A percentile compares a stretch with the other conserved stretches of the same genome.
Conservation (phyloP, 2,329 filamentous ascomycete genomes). For the Alternaria sp. region DNA sequence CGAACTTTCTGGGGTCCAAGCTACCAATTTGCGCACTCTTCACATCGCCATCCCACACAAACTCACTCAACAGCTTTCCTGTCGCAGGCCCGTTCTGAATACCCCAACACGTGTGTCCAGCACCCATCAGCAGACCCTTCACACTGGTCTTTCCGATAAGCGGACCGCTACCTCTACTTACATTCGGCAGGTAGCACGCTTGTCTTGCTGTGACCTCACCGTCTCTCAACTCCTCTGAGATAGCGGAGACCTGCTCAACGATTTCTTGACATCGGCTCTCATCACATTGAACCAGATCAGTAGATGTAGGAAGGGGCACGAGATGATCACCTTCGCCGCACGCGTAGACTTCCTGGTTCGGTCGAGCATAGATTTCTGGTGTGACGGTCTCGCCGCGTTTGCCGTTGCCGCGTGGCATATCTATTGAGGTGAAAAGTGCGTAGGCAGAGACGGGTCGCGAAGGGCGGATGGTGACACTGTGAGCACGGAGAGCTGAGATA, state of each 20-base stretch:
- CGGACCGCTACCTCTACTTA: slow-evolving; percentile 69
- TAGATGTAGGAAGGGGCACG: slow-evolving; percentile 77
- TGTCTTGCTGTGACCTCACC: slow-evolving; percentile 75
- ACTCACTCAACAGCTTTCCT: slow-evolving; percentile 56
- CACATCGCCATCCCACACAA: slow-evolving; percentile 56
- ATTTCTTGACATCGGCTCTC: slow-evolving; percentile 83
- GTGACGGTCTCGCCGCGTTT: slow-evolving; percentile 66
- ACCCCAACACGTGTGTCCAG: slow-evolving; percentile 97
- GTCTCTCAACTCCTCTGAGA: slow-evolving; percentile 59
- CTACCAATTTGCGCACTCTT: slow-evolving; percentile 54
- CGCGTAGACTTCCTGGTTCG: slow-evolving; percentile 89
- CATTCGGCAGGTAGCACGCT: slow-evolving; percentile 91
- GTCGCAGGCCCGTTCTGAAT: slow-evolving; percentile 96
- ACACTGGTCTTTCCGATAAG: slow-evolving; percentile 79
- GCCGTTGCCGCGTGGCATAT: slow-evolving; percentile 66
- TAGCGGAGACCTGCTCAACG: slow-evolving; percentile 75
- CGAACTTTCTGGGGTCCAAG: slow-evolving; percentile 53
- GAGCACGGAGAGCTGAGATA: slow-evolving; percentile 68
- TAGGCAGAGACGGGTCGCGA: slow-evolving; percentile 72
- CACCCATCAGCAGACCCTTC: slow-evolving; percentile 79
- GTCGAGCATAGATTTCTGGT: slow-evolving; percentile 93
- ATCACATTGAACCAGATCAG: slow-evolving; percentile 80
- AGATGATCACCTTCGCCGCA: slow-evolving; percentile 87
- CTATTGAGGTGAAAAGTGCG: slow-evolving; percentile 87
- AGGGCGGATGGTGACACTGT: slow-evolving; percentile 69